Evolutionary conservation across 768 basidiomycete species (phyloP).

Genomic region (Mycena galericulata): DNA sequence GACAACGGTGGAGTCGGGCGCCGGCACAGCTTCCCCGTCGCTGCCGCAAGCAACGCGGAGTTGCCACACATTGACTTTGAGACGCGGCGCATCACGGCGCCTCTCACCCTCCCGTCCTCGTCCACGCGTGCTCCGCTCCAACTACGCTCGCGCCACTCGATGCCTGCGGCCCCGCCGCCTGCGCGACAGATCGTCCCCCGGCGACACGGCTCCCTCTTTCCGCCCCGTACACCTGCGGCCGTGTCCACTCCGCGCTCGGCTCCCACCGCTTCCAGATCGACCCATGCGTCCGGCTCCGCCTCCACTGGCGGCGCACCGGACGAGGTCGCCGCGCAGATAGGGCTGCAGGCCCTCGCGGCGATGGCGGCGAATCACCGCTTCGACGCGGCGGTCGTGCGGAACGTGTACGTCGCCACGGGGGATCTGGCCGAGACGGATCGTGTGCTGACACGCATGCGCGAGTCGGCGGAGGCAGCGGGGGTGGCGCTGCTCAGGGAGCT

Average conservation of each 20-base stretch:
- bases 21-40: conserved; percentile 25
- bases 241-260: not conserved
- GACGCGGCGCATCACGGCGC: not conserved
- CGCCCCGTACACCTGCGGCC: not conserved
- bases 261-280: not conserved
- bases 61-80: conserved; percentile 20
- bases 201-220: conserved; percentile 17
- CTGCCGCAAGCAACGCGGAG: too few relatives aligned
- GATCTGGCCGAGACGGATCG: conserved; percentile 54
- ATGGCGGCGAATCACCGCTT: conserved; percentile 63
- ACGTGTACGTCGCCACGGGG: conserved; percentile 48
- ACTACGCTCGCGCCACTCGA: conserved; percentile 30
- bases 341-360: conserved; percentile 44
- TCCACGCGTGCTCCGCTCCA: too few relatives aligned
- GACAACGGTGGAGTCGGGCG: not conserved
- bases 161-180: conserved; percentile 8
- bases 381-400: conserved; percentile 52
- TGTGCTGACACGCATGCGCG: conserved; percentile 35
- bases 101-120: not conserved
- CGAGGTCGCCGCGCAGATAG: conserved; percentile 35
- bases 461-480: conserved; percentile 22
- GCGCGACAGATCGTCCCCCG: conserved; percentile 4
- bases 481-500: conserved; percentile 6
- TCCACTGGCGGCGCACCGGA: conserved; percentile 37
- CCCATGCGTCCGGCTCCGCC: conserved; percentile 1